Evolutionary conservation across 2,329 filamentous ascomycete genomes (phyloP), one percentile per base, ranked within the genome.

Genomic region (Neofusicoccum cordaticola): DNA sequence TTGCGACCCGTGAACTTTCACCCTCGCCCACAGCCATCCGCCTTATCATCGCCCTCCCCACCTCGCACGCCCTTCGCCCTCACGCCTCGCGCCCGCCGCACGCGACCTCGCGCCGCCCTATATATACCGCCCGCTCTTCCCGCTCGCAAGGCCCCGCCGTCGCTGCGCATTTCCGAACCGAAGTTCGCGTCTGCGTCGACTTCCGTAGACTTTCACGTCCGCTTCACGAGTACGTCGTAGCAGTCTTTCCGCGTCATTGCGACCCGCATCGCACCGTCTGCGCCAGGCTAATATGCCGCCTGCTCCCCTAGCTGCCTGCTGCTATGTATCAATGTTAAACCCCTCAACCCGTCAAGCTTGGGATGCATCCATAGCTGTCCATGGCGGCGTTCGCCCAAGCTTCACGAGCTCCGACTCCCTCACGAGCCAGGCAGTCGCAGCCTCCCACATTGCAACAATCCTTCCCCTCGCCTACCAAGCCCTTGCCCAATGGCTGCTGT

Each of bases 401-500:
- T 63, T 63, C 65, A 66, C 72, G 65, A 68, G 67, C 47, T 66
- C 63, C 50, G 57, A 66, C 66, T 66, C 64, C 73, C 63, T 53
- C 68, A 42, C 48, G 66, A 42, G 65, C 63, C 22, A 66, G 66
- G 41, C 56, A 60, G 57, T 27, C 57, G 31, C 58, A 17, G 13
- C 9, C 56, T 47, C 41, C 53, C 39, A 8, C 44, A 6, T n/a
- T 61, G 2, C 42, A 17, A 50, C 58, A 12, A 35, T 61, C 63
- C 61, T 62, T 65, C 39, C 64, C 68, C 17, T 69, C 45, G 44
- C 63, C 51, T 15, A 11, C 34, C 63, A 60, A 60, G 19, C 12
- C n/a, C 17, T 74, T 84, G 15, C 84, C 84, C n/a, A 78, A 73
- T 68, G 84, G 84, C 52, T 74, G 79, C 39, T 86, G 84, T 77